Percentiles rank a stretch among this genome's conserved stretches.
phyloP scores from a whole-genome alignment of 192 early-diverging fungal genomes.

The Backusella tarrabulga region DNA sequence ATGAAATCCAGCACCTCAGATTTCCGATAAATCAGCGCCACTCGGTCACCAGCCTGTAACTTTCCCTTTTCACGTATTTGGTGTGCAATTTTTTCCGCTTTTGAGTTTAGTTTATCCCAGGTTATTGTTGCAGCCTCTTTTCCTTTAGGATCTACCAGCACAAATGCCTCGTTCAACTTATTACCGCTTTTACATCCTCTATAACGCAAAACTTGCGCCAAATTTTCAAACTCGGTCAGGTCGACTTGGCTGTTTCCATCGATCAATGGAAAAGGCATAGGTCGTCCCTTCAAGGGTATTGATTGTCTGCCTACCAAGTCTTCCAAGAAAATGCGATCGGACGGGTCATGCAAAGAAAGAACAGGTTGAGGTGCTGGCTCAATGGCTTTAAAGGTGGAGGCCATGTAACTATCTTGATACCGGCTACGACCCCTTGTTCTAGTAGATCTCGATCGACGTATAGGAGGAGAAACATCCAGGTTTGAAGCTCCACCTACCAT shows the following conservation, averaged over 20 bases:
- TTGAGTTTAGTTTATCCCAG: constrained; percentile 69
- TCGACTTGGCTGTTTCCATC: constrained; percentile 31
- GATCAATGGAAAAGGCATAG: constrained; percentile 39
- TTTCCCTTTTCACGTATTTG: constrained; percentile 62
- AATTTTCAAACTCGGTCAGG: constrained; percentile 55
- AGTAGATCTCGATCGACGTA: not conserved
- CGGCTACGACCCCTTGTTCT: constrained; percentile 19
- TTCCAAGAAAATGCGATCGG: constrained; percentile 17
- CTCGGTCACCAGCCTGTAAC: constrained; percentile 61
- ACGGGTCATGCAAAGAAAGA: constrained; percentile 18
- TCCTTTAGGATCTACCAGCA: constrained; percentile 72
- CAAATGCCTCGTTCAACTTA: constrained; percentile 58
- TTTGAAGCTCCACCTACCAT: not conserved
- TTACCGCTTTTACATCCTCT: constrained; percentile 46
- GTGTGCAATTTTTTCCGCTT: constrained; percentile 71
- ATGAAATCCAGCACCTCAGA: constrained; percentile 81
- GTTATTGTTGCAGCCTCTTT: constrained; percentile 65
- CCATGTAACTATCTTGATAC: constrained; percentile 30
- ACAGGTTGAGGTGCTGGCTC: constrained; percentile 28
- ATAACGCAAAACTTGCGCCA: constrained; percentile 67
- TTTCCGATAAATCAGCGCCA: constrained; percentile 80
- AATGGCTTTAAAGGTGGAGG: constrained; percentile 31
- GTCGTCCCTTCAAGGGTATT: constrained; percentile 50
- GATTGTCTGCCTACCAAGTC: constrained; percentile 53
- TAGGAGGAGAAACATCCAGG: not conserved